These are phyloP conservation scores for Lactifluus hygrophoroides DNA, from an alignment of 768 basidiomycete genomes.

Conservation along the genomic window DNA sequence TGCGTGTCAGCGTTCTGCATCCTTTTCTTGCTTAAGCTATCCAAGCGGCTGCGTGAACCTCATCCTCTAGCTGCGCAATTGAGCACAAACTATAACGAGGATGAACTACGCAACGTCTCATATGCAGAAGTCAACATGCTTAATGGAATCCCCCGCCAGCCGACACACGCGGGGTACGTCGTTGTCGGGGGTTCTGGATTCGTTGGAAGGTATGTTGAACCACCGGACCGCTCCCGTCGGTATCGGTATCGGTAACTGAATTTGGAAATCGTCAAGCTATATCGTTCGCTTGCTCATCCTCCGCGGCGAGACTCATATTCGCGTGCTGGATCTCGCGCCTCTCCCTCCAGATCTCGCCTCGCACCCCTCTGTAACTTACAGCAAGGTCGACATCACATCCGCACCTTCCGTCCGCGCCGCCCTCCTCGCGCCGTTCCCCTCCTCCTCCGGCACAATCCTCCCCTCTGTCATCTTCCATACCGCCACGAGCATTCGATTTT, in stretches of 20 bases:
- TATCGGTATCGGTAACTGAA: too few species aligned
- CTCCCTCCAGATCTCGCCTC: slow-evolving; percentile 22
- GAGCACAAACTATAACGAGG: not conserved
- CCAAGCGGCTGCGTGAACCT: slow-evolving; percentile 1
- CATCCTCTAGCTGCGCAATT: not conserved
- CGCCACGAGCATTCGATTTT: slow-evolving; percentile 23
- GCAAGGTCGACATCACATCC: slow-evolving; percentile 29
- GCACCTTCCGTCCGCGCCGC: slow-evolving; percentile 24
- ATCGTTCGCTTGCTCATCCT: slow-evolving; percentile 30
- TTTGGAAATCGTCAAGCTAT: too few species aligned
- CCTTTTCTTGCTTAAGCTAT: slow-evolving; percentile 1
- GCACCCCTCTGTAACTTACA: slow-evolving; percentile 26
- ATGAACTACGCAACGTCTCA: slow-evolving; percentile 23
- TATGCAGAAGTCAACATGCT: slow-evolving; percentile 27
- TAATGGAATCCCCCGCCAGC: slow-evolving; percentile 22
- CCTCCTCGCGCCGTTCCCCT: slow-evolving; percentile 24
- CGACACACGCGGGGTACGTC: slow-evolving; percentile 26
- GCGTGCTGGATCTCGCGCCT: slow-evolving; percentile 29
- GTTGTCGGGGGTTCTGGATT: slow-evolving; percentile 30
- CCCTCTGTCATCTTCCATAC: slow-evolving; percentile 23
- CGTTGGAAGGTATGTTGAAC: slow-evolving; percentile 28
- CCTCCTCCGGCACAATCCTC: slow-evolving; percentile 11
- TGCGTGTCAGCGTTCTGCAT: not conserved
- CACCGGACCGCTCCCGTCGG: too few species aligned
- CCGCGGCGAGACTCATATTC: slow-evolving; percentile 29